phyloP scores from a whole-genome alignment of 352 stramenopile species.

The Phytophthora macrochlamydospora region DNA sequence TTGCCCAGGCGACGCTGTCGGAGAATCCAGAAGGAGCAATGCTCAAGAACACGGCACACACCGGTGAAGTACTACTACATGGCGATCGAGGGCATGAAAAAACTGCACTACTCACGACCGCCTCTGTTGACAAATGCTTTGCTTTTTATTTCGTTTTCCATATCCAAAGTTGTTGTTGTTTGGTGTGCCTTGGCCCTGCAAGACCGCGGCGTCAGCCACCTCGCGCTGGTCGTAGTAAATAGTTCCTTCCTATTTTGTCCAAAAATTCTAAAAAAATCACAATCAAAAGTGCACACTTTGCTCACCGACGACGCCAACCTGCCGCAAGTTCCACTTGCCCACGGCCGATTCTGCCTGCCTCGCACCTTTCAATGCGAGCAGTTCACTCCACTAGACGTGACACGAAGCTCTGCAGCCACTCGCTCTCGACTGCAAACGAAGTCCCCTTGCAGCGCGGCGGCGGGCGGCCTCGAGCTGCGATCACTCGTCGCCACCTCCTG shows the following conservation, averaged over 20 bases:
- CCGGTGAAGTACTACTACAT: no score
- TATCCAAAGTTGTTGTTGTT: conserved; percentile 20
- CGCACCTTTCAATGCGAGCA: conserved; percentile 7
- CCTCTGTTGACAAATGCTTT: conserved; percentile 1
- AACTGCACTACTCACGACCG: neutral
- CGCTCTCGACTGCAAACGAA: conserved; percentile 33
- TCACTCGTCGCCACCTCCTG: conserved; percentile 31
- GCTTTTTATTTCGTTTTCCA: conserved; percentile 28
- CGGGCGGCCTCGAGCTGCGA: conserved; percentile 32
- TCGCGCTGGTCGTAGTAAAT: conserved; percentile 36
- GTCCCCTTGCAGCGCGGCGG: conserved; percentile 12
- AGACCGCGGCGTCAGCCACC: conserved; percentile 19
- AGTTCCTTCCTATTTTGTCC: conserved; percentile 55
- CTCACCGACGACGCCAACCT: conserved; percentile 34
- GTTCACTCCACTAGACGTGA: conserved; percentile 29
- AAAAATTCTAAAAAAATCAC: conserved; percentile 56
- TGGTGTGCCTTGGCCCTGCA: conserved; percentile 25
- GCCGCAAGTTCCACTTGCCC: conserved; percentile 56
- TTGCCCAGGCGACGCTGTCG: no score
- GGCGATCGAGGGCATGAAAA: neutral
- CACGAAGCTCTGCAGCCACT: conserved; percentile 26
- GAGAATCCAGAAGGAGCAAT: no score
- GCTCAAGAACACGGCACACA: no score
- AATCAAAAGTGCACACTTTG: conserved; percentile 46
- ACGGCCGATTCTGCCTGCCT: conserved; percentile 27